Conservation (phyloP, 139 green algal genomes). For the Mesotaenium endlicherianum region DNA sequence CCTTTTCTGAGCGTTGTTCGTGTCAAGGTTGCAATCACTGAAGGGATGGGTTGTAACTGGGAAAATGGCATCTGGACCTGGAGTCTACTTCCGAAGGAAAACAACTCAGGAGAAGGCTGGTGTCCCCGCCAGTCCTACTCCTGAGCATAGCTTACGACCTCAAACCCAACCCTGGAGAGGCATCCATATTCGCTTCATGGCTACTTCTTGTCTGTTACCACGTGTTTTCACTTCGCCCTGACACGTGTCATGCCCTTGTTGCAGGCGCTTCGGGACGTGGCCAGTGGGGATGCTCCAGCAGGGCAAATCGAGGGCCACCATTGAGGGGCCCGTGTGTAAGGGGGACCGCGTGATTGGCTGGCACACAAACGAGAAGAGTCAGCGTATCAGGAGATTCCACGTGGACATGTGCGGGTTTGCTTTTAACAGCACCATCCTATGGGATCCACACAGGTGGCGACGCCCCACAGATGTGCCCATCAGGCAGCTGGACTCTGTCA, state of each 20-base stretch:
- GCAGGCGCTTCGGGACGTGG: slow-evolving; percentile 34
- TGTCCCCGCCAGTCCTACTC: too few species aligned
- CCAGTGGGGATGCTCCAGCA: slow-evolving; percentile 40
- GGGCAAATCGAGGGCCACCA: not conserved
- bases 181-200: too few species aligned
- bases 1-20: too few species aligned
- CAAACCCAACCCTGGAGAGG: too few species aligned
- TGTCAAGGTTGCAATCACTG: too few species aligned
- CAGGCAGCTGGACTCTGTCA: slow-evolving; percentile 23
- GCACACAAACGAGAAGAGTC: slow-evolving; percentile 36
- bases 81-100: too few species aligned
- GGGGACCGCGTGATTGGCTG: slow-evolving; percentile 7
- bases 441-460: slow-evolving; percentile 11
- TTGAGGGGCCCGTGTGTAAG: slow-evolving; percentile 34
- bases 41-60: too few species aligned
- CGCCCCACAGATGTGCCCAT: slow-evolving; percentile 8
- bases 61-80: too few species aligned
- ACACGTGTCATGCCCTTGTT: not conserved
- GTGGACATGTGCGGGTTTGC: slow-evolving; percentile 41
- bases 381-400: slow-evolving; percentile 27
- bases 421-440: slow-evolving; percentile 36
- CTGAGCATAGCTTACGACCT: too few species aligned
- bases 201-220: too few species aligned
- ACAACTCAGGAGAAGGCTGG: too few species aligned
- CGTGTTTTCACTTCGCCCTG: not conserved